These are phyloP conservation scores for Candida gorgasii DNA, from an alignment of 805 yeast genomes.

Conservation along the genomic window DNA sequence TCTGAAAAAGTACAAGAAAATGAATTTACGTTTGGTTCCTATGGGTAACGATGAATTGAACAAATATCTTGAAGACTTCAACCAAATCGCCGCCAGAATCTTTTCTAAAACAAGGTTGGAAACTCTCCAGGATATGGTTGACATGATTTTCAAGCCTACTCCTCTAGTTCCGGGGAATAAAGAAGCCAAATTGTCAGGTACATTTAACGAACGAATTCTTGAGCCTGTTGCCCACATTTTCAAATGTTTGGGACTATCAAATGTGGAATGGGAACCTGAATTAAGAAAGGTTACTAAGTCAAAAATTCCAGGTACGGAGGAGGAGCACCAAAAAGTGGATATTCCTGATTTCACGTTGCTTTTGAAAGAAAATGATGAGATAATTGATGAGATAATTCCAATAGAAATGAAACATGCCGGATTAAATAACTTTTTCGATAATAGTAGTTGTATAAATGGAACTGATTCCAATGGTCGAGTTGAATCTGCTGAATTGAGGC, in stretches of 20 bases:
- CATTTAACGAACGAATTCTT: not conserved
- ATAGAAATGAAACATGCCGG: conserved; percentile 3
- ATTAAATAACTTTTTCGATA: conserved; percentile 1
- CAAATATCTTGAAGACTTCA: conserved; percentile 1
- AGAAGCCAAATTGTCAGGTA: not conserved
- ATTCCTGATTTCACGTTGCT: not conserved
- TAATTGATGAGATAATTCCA: conserved; percentile 1
- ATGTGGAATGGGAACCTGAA: not conserved
- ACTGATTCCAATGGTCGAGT: not conserved
- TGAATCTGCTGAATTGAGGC: conserved; percentile 1
- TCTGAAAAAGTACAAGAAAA: not conserved
- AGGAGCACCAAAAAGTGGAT: conserved; percentile 1
- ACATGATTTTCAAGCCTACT: not conserved
- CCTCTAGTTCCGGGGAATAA: not conserved
- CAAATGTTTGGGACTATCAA: not conserved
- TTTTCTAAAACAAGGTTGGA: conserved; percentile 1
- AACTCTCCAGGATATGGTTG: not conserved
- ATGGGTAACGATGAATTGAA: conserved; percentile 1
- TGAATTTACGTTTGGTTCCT: conserved; percentile 3
- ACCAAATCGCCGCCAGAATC: conserved; percentile 3
- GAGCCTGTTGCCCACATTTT: conserved; percentile 1
- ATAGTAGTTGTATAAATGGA: conserved; percentile 1
- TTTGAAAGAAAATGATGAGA: not conserved
- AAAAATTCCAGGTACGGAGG: not conserved
- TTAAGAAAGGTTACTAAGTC: conserved; percentile 1